Percentiles rank a stretch among this genome's conserved stretches.
Evolutionary conservation across 1,284 basidiomycete genomes (phyloP).

Genomic region (Ceratobasidium sp.): DNA sequence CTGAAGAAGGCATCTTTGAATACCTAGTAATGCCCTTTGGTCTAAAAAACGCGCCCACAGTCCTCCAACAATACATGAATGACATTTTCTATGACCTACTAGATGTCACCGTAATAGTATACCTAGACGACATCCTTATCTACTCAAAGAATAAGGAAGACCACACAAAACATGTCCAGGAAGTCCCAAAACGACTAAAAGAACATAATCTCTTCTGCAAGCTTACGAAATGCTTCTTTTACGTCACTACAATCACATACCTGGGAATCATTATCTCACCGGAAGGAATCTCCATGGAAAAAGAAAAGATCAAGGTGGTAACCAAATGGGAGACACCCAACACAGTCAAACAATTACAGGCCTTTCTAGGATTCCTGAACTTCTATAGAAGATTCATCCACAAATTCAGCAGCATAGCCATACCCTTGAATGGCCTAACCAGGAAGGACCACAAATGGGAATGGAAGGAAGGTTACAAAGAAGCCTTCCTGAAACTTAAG

Average conservation of each 20-base stretch:
- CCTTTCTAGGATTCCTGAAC: constrained; percentile 57
- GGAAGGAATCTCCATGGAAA: constrained; percentile 59
- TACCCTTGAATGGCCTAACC: constrained; percentile 52
- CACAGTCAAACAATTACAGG: constrained; percentile 54
- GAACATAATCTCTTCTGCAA: neutral
- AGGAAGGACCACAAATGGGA: constrained; percentile 48
- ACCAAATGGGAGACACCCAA: constrained; percentile 59
- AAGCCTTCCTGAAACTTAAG: constrained; percentile 54
- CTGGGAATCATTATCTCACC: constrained; percentile 50
- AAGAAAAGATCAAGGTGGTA: constrained; percentile 59
- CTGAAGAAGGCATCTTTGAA: no score
- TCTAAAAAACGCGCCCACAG: no score
- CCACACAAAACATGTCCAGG: constrained; percentile 54
- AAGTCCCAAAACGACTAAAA: constrained; percentile 58
- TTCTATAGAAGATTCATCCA: constrained; percentile 57
- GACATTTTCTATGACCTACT: no score
- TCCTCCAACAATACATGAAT: no score
- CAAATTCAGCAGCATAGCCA: constrained; percentile 52
- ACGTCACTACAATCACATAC: neutral
- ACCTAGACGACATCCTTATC: constrained; percentile 45
- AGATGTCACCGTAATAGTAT: constrained; percentile 49
- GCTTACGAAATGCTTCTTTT: neutral
- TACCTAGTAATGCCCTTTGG: no score
- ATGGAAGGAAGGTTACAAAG: constrained; percentile 47
- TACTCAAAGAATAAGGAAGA: constrained; percentile 46